Base-by-base conservation (phyloP, 495 filamentous ascomycete species). In the Penicillium diatomitis region DNA sequence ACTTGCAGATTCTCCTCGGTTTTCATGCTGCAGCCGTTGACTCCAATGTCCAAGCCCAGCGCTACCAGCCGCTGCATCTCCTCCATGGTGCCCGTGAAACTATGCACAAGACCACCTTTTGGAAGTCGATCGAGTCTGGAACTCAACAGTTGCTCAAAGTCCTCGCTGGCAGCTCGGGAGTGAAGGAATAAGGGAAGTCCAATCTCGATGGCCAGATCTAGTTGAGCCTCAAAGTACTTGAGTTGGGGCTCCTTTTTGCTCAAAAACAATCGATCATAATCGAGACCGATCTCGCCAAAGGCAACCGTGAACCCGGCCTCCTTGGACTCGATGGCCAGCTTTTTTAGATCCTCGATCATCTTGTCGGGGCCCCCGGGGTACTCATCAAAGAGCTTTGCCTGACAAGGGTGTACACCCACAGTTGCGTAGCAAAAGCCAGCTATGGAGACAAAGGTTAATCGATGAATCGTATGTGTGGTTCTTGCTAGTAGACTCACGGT, bases 231-330 rank as follows among this genome's bases (percentile, higher is more conserved):
- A 61, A 98, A 98, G 51, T 87, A 94, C 54, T 86, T 83, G 6
- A 90, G 74, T 60, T 98, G 92, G 4, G 81, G 72, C 29, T 88
- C 84, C 41, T 81, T 84, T 1, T 79, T 73, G 56, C 81, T 86
- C 57, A 90, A 81, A 57, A 85, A 84, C 8, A 98, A 69, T 3
- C 92, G 79, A 66, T 98, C 92, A 61, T 97, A 98, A 67, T 98
- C 92, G 2, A 98, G 80, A 6, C 92, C 92, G 48, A 98, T 88
- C 62, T 98, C 92, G 38, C 92, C 92, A 61, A 96, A 95, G 20
- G 92, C 94, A 8, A 87, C 83, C 12, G 75, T 73, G 30, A 75
- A 74, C 39, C 75, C 80, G 30, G 65, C 58, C 41, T 64, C 56
- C 56, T 64, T 73, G 6, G 68, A 71, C 32, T 65, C 62, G 4